Evolutionary conservation across 2,329 filamentous ascomycete species (phyloP), one percentile per base, ranked within the genome.

Genomic region (Penicillium sp.): DNA sequence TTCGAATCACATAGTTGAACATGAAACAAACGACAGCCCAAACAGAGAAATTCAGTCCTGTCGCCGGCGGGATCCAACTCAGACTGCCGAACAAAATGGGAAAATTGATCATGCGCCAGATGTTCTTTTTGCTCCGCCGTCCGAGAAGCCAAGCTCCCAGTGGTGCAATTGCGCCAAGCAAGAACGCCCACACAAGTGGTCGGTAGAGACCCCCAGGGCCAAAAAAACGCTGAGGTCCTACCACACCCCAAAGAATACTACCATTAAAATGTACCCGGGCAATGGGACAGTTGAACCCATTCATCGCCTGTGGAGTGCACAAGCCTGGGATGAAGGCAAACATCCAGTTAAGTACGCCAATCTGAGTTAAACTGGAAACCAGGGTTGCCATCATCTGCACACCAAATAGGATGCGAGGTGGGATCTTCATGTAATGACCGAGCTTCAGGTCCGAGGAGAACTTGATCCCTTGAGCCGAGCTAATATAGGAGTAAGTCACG

Each of bases 251-350:
- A 3, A 95, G 82, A 51, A 95, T 92, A 50, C 86, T 90, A 47
- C 90, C 90, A 71, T 94, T 94, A 79, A 95, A 95, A 71, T 95
- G 90, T 1, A 95, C 90, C 13, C 89, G 83, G 0, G 90, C 90
- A 51, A 94, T 88, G 15, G 90, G 90, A 61, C 90, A 95, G 15
- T 88, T 92, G 74, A 95, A 95, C 10, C 89, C 89, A 64, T 91
- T 92, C 68, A 92, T 82, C n/a, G 90, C 90, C 44, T 87, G 73
- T 0, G 87, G 77, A 0, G 89, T 93, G 74, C 90, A 95, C 47
- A 95, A 85, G 2, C 85, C 84, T 0, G 83, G 83, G 39, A 95
- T 87, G 66, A 90, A 85, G 57, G 74, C 75, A 61, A 95, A 90
- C 87, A 94, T 94, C 90, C 90, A 95, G 73, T 95, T 95, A 33